Base-by-base conservation (phyloP, 805 yeast genomes). In the Naumovozyma castellii region DNA sequence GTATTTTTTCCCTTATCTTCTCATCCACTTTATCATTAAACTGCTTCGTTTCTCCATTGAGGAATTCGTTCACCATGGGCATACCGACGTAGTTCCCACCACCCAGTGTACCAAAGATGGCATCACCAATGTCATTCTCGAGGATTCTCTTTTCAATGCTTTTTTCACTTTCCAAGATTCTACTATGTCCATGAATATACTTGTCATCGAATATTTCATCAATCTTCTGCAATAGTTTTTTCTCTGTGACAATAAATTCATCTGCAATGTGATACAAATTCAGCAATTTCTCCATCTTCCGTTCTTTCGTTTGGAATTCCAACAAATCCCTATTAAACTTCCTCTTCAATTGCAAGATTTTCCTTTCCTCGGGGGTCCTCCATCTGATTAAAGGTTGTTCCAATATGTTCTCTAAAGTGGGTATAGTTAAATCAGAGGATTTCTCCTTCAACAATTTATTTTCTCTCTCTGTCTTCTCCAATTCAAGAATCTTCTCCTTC, bases 201-300 rank as follows among this genome's bases (percentile, higher is more conserved):
- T 51, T 39, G 44, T 51, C 53, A 20, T 51, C 47, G 35, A 54
- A 57, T 2, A 44, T 56, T 17, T 56, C 48, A 32, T 51, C 60
- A 19, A 53, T 47, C 29, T 43, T 48, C 35, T 43, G 44, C 37
- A 40, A n/a, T 35, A 56, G 80, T 75, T 36, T 85, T 79, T 40
- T 73, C 59, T 83, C 94, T 22, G 80, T 80, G 31, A 84, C 75
- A 49, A 86, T 83, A 62, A 76, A 87, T 34, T 71, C 67, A 19
- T 73, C 70, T 1, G 90, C 66, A 2, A 78, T 73, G 53, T 85
- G 85, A 61, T 84, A 86, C 39, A 88, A 69, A 47, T 75, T 80
- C 43, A 88, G 64, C 36, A 87, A 62, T 36, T 72, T 66, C 31
- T 65, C 65, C 13, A 87, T 76, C 49, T 72, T 72, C 34, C 64